phyloP scores from a whole-genome alignment of 306 rosid species.

The Fragaria vesca region DNA sequence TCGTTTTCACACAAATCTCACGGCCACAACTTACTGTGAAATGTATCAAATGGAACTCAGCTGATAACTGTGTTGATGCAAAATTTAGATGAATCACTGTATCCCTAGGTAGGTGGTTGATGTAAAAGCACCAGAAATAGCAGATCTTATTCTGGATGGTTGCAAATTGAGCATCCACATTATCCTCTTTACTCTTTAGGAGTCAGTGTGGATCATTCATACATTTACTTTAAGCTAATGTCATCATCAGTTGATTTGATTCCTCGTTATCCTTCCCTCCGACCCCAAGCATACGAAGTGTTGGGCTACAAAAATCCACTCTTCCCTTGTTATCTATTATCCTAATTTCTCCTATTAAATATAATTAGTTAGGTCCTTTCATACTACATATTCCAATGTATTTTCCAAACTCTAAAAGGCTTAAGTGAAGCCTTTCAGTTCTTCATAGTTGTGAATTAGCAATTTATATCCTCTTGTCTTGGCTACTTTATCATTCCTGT shows the following conservation, averaged over 20 bases:
- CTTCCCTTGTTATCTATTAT: background rate
- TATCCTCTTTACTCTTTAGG: background rate
- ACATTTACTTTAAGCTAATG: background rate
- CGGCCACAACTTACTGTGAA: background rate
- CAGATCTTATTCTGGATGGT: background rate
- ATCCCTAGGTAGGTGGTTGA: background rate
- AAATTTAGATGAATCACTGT: background rate
- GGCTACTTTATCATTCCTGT: background rate
- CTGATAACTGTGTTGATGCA: background rate
- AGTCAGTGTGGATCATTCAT: background rate
- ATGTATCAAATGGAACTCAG: background rate
- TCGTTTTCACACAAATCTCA: background rate
- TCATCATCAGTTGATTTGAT: background rate
- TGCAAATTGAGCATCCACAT: background rate
- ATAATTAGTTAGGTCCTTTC: background rate
- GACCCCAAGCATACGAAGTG: background rate
- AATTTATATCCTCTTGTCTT: background rate
- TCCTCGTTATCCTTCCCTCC: background rate
- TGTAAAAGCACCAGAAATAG: background rate
- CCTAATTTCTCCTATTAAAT: background rate
- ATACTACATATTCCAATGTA: background rate
- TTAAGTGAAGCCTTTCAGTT: background rate
- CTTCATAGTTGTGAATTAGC: background rate
- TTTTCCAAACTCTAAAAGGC: background rate
- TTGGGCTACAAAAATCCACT: background rate